phyloP scores from a whole-genome alignment of 2,329 filamentous ascomycete species.

The Simplicillium sp. region DNA sequence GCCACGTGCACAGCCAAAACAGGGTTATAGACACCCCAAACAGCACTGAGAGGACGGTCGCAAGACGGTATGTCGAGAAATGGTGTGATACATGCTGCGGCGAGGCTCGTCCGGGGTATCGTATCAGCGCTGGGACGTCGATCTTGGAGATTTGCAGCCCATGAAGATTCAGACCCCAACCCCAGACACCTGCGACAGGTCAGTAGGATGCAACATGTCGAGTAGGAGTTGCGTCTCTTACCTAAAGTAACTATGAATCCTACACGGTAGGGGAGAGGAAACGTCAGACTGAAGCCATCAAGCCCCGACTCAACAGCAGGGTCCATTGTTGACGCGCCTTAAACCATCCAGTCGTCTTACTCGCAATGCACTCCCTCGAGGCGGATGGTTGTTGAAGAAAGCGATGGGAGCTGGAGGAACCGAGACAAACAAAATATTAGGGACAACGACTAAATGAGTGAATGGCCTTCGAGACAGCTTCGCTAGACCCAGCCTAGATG shows the following conservation, averaged over 20 bases:
- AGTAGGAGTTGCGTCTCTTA: slow-evolving; percentile 28
- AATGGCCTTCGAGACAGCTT: too few species aligned
- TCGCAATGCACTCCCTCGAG: too few species aligned
- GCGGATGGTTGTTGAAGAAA: too few species aligned
- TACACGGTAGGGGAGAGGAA: slow-evolving; percentile 84
- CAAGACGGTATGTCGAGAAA: slow-evolving; percentile 77
- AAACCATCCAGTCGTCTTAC: too few species aligned
- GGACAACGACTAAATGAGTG: too few species aligned
- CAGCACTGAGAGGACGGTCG: slow-evolving; percentile 63
- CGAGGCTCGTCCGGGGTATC: slow-evolving; percentile 69
- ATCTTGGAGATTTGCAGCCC: slow-evolving; percentile 73
- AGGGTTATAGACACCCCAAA: slow-evolving; percentile 62
- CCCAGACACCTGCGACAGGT: slow-evolving; percentile 68
- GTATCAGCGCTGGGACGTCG: slow-evolving; percentile 77
- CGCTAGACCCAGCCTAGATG: too few species aligned
- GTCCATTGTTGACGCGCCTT: slow-evolving; percentile 44
- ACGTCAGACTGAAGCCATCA: slow-evolving; percentile 77
- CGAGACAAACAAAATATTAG: too few species aligned
- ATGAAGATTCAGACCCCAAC: slow-evolving; percentile 88
- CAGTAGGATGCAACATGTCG: not conserved
- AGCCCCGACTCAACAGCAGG: slow-evolving; percentile 60
- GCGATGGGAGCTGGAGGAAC: too few species aligned
- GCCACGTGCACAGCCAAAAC: slow-evolving; percentile 77
- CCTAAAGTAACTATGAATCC: slow-evolving; percentile 78
- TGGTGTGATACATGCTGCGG: slow-evolving; percentile 66